Base-by-base conservation (phyloP, 2,329 filamentous ascomycete species). In the Lachnellula arida region DNA sequence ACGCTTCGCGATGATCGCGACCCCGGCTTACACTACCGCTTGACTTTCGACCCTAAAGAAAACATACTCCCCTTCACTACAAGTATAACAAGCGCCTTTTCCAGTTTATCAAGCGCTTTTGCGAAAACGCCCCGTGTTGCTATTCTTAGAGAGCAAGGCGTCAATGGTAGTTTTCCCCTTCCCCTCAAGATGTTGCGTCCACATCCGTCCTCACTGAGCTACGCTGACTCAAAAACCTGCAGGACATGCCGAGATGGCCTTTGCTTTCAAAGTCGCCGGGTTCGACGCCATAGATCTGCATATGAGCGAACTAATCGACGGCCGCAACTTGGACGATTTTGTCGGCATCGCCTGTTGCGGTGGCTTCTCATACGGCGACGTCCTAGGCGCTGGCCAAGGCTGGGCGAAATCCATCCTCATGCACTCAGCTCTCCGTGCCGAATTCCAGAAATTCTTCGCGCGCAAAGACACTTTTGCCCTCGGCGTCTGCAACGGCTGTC, bases 81-180 rank as follows among this genome's bases (percentile, higher is more conserved):
- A 61, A 76, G 72, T 65, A 77, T 73, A 69, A 72, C 75, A 51
- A 69, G 72, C 62, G 64, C 78, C 56, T 40, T 40, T 17, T 32
- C 28, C 11, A 32, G 28, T 32, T 32, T 32, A 32, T 32, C 28
- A 32, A 32, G 9, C 28, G 28, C 28, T 32, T 82, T 91, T 69
- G 79, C 78, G 60, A 81, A 76, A 65, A 66, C 71, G 73, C 88
- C 89, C 1, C 84, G 86, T 34, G 92, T 99, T 23, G 94, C 94
- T 44, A 96, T 99, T 65, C 84, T 99, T 22, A 83, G 94, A 68
- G 94, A 97, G 73, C 91, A 97, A 72, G 94, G 94, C 71, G 90
- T 96, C 63, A 97, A 99, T 74, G 90, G 92, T 43, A 85, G 97
- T 67, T 96, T 99, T 90, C 94, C 94, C 1, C 97, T 96, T 68